Evolutionary conservation across 805 yeast genomes (phyloP).

Genomic region (Yueomyces sp.): DNA sequence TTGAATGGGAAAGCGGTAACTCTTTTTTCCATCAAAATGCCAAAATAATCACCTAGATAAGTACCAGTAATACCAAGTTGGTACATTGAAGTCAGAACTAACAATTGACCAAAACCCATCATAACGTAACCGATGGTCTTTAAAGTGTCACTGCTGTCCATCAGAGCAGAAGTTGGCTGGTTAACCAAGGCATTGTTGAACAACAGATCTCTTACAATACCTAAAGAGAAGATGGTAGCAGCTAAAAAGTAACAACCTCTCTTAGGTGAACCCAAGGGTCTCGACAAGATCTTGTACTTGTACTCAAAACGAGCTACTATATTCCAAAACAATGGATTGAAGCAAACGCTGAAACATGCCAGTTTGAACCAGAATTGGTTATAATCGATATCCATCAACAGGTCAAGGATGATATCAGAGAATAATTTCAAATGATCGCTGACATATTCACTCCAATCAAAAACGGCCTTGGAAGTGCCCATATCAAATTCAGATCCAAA

Average conservation of each 20-base stretch:
- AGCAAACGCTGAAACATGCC: conserved; percentile 57
- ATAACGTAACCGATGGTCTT: conserved; percentile 38
- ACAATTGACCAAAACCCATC: conserved; percentile 61
- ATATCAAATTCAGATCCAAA: not conserved
- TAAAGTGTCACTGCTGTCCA: conserved; percentile 25
- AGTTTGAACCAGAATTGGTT: conserved; percentile 18
- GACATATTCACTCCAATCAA: conserved; percentile 1
- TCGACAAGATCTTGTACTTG: conserved; percentile 63
- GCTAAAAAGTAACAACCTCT: conserved; percentile 83
- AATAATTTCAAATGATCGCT: not conserved
- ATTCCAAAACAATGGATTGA: conserved; percentile 96
- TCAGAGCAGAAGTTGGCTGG: conserved; percentile 56
- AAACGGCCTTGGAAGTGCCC: not conserved
- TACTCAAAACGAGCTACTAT: conserved; percentile 80
- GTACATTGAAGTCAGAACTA: conserved; percentile 81
- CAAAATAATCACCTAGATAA: conserved; percentile 93
- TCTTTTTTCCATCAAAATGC: conserved; percentile 81
- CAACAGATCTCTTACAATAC: conserved; percentile 66
- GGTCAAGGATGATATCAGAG: conserved; percentile 2
- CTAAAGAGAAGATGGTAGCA: conserved; percentile 67
- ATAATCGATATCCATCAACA: conserved; percentile 9
- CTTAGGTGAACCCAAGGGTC: conserved; percentile 51
- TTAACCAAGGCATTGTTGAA: conserved; percentile 55
- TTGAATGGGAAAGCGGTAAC: conserved; percentile 92
- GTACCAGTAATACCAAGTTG: conserved; percentile 92